phyloP scores from a whole-genome alignment of 495 filamentous ascomycete genomes.

The Podospora comata region DNA sequence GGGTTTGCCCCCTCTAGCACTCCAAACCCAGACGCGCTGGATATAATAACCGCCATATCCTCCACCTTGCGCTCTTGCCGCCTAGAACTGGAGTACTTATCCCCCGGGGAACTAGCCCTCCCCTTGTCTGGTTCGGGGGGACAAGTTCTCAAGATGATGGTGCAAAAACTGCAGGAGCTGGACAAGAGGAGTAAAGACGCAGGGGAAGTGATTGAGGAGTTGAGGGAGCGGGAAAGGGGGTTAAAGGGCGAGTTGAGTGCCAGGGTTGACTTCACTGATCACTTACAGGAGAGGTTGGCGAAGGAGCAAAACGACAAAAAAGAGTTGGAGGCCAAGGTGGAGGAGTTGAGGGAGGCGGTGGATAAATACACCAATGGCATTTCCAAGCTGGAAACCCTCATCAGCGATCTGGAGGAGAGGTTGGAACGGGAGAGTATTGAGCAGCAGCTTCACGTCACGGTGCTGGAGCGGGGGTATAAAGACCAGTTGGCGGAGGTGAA shows the following conservation, averaged over 20 bases:
- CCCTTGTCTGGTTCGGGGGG: conserved; percentile 39
- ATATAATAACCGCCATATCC: conserved; percentile 52
- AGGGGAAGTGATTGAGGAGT: too few relatives aligned
- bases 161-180: conserved; percentile 44
- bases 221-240: too few relatives aligned
- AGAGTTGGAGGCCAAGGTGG: not conserved
- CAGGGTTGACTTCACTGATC: not conserved
- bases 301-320: not conserved
- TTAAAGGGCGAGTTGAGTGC: not conserved
- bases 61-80: conserved; percentile 61
- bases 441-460: too few relatives aligned
- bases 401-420: not conserved
- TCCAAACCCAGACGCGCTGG: conserved; percentile 27
- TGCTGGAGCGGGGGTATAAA: not conserved
- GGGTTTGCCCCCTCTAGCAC: conserved; percentile 52
- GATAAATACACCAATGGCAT: not conserved
- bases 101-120: conserved; percentile 58
- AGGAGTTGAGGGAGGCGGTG: not conserved
- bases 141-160: conserved; percentile 18
- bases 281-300: not conserved
- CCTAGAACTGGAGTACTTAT: conserved; percentile 62
- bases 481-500: not conserved
- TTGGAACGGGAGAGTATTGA: too few relatives aligned
- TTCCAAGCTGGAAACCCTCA: not conserved
- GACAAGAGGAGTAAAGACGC: conserved; percentile 36